A percentile compares a stretch with the other conserved stretches of the same genome.
Evolutionary conservation across 2,329 filamentous ascomycete species (phyloP).

Genomic region (Thermothelomyces thermophilus): DNA sequence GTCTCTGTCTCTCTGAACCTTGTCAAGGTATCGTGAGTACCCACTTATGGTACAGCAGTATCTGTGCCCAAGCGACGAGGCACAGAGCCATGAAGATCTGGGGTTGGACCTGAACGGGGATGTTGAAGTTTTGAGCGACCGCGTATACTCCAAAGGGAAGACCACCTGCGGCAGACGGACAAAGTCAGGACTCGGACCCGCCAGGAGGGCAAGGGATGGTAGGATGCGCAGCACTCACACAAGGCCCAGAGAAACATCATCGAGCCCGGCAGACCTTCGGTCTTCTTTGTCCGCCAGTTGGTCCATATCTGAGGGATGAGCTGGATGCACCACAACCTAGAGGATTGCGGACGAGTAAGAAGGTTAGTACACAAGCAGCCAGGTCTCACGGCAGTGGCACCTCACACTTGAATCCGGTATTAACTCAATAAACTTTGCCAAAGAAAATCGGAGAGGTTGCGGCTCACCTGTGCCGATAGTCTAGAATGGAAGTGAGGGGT

Average conservation of each 20-base stretch:
- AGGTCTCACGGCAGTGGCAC: not conserved
- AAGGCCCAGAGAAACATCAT: constrained; percentile 62
- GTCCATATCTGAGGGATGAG: constrained; percentile 46
- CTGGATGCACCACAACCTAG: constrained; percentile 36
- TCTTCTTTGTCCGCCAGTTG: constrained; percentile 55
- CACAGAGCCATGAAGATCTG: constrained; percentile 36
- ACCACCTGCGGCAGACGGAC: constrained; percentile 26
- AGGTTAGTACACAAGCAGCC: not conserved
- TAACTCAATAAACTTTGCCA: not conserved
- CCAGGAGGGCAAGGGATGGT: too few relatives aligned
- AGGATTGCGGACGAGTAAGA: too few relatives aligned
- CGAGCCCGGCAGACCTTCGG: constrained; percentile 50
- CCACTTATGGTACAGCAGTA: constrained; percentile 28
- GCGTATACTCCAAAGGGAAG: constrained; percentile 37
- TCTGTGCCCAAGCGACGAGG: constrained; percentile 35
- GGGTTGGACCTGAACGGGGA: constrained; percentile 39
- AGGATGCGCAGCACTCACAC: too few relatives aligned
- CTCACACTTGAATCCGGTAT: constrained; percentile 10
- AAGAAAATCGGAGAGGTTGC: not conserved
- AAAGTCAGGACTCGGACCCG: too few relatives aligned
- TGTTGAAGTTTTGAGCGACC: constrained; percentile 37
- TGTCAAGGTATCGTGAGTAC: too few relatives aligned
- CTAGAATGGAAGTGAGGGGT: constrained; percentile 13
- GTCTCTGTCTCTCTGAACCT: not conserved
- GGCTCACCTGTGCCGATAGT: constrained; percentile 29